phyloP scores from a whole-genome alignment of 2,329 filamentous ascomycete species.

The Neofusicoccum laricinum region DNA sequence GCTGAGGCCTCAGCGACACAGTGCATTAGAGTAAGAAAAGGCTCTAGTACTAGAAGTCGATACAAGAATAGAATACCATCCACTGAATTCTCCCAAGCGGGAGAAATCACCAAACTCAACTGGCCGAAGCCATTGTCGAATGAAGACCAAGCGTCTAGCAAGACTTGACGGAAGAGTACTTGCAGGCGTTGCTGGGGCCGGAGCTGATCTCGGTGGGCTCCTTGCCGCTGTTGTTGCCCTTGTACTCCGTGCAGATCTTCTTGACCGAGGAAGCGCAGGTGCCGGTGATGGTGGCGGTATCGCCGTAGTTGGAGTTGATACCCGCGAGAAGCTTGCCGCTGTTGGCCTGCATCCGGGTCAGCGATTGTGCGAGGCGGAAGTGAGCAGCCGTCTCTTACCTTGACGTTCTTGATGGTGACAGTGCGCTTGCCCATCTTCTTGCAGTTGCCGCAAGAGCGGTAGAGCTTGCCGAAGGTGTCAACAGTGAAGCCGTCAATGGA shows the following conservation, averaged over 20 bases:
- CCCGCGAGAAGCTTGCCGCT: constrained; percentile 19
- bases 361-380: neutral
- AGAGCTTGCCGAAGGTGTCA: constrained; percentile 29
- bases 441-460: constrained; percentile 30
- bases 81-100: neutral
- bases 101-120: neutral
- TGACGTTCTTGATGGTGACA: constrained; percentile 12
- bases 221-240: constrained; percentile 51
- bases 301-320: constrained; percentile 43
- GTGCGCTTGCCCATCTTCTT: constrained; percentile 29
- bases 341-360: neutral
- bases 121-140: neutral
- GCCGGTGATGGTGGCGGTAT: constrained; percentile 30
- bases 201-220: constrained; percentile 22
- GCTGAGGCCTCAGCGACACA: constrained; percentile 1
- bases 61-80: constrained; percentile 10
- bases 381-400: neutral
- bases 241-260: constrained; percentile 34
- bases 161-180: neutral
- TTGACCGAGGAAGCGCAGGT: constrained; percentile 28
- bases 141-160: neutral
- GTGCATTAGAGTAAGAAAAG: neutral
- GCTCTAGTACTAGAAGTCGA: constrained; percentile 8
- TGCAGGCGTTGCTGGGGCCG: constrained; percentile 2
- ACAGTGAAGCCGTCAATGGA: constrained; percentile 30